A percentile compares a stretch with the other conserved stretches of the same genome.
These are phyloP conservation scores for Ambrosia trifida DNA, from an alignment of 129 eudicot genomes.

Conservation along the genomic window DNA sequence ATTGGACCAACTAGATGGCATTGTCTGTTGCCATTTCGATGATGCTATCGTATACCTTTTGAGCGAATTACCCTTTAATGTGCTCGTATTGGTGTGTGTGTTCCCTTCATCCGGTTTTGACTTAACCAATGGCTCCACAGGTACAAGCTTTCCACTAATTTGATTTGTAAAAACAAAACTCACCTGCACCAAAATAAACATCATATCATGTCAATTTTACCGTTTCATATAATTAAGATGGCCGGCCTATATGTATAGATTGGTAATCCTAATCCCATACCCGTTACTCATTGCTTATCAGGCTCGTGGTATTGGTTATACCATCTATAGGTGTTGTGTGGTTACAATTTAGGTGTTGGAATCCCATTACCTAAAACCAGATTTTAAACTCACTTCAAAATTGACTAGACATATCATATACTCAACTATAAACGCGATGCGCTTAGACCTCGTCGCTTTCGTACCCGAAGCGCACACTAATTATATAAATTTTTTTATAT, in stretches of 20 bases:
- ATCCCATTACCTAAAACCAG: too few relatives aligned
- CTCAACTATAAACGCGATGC: too few relatives aligned
- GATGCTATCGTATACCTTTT: slow-evolving; percentile 25
- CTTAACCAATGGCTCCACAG: slow-evolving; percentile 63
- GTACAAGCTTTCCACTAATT: slow-evolving; percentile 91
- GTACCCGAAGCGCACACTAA: too few relatives aligned
- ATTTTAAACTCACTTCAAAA: too few relatives aligned
- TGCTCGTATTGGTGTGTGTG: not conserved
- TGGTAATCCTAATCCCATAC: too few relatives aligned
- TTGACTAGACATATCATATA: too few relatives aligned
- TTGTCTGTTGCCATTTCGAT: slow-evolving; percentile 39
- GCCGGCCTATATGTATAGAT: not conserved
- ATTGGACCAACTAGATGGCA: slow-evolving; percentile 36
- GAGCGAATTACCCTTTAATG: slow-evolving; percentile 33
- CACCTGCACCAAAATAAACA: slow-evolving; percentile 50
- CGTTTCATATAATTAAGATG: not conserved
- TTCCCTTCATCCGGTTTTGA: slow-evolving; percentile 36
- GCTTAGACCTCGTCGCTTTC: too few relatives aligned
- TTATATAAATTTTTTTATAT: too few relatives aligned
- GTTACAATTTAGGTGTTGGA: too few relatives aligned
- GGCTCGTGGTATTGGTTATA: too few relatives aligned
- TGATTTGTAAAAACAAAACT: slow-evolving; percentile 92
- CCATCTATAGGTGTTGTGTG: too few relatives aligned
- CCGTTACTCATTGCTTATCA: too few relatives aligned
- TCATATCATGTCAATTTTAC: not conserved